phyloP scores from a whole-genome alignment of 2,329 filamentous ascomycete genomes.

The Orbilia ellipsospora region DNA sequence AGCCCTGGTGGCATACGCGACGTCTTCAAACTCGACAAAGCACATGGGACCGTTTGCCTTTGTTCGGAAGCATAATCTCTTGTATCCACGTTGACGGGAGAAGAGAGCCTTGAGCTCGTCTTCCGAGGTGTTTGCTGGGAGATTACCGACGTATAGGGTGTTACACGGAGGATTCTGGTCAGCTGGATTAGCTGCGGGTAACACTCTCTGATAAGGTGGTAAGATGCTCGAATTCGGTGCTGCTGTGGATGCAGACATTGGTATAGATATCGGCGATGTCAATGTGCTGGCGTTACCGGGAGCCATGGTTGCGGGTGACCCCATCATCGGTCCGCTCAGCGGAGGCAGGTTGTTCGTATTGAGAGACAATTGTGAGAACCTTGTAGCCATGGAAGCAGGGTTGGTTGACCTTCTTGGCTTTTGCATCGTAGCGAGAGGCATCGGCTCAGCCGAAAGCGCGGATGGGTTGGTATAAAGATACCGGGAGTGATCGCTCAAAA shows the following conservation, averaged over 20 bases:
- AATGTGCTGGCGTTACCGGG: constrained; percentile 44
- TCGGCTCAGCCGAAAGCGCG: constrained; percentile 24
- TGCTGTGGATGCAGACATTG: constrained; percentile 42
- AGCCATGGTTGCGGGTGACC: constrained; percentile 47
- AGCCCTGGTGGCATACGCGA: constrained; percentile 90
- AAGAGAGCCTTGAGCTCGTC: constrained; percentile 96
- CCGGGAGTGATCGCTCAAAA: constrained; percentile 50
- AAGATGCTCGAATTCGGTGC: constrained; percentile 36
- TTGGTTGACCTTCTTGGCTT: constrained; percentile 52
- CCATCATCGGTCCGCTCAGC: constrained; percentile 39
- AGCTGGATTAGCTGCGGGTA: constrained; percentile 89
- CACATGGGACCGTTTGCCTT: constrained; percentile 98
- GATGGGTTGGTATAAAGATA: constrained; percentile 51
- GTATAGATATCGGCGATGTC: constrained; percentile 51
- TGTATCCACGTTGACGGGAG: constrained; percentile 92
- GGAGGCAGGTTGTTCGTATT: constrained; percentile 54
- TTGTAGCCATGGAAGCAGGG: constrained; percentile 41
- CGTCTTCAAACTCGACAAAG: constrained; percentile 97
- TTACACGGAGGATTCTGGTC: constrained; percentile 98
- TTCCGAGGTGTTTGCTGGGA: constrained; percentile 90
- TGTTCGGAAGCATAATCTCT: constrained; percentile 90
- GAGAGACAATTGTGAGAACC: constrained; percentile 51
- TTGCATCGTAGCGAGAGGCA: constrained; percentile 34
- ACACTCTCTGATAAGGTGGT: constrained; percentile 56
- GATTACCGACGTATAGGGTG: constrained; percentile 96